Conservation (phyloP, 2,329 filamentous ascomycete species). For the Teratosphaeria pseudoeucalypti region DNA sequence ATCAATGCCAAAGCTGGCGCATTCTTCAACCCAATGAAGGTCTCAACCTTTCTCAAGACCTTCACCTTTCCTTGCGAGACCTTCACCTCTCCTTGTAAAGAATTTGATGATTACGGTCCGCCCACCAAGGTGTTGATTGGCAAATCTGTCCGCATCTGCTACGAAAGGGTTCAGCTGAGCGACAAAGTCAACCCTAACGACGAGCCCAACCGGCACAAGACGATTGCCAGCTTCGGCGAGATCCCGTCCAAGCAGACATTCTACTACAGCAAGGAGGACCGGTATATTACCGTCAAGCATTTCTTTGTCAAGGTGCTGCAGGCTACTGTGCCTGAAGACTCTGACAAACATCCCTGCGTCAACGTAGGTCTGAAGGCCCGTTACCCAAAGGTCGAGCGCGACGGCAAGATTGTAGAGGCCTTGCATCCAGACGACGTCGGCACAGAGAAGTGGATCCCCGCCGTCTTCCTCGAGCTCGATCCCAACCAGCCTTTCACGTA, state of each 20-base stretch:
- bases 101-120: neutral
- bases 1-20: constrained; percentile 52
- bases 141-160: neutral
- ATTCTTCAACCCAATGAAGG: constrained; percentile 39
- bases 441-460: constrained; percentile 1
- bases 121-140: neutral
- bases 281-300: neutral
- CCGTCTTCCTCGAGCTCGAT: neutral
- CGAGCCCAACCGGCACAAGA: constrained; percentile 4
- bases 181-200: neutral
- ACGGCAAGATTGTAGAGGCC: neutral
- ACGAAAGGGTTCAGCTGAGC: neutral
- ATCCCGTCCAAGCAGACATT: neutral
- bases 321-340: neutral
- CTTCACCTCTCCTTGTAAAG: too few species aligned
- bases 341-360: neutral
- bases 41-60: neutral
- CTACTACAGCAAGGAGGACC: neutral
- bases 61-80: neutral
- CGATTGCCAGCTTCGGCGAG: neutral
- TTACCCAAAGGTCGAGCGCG: neutral
- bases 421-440: neutral
- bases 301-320: neutral
- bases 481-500: constrained; percentile 1
- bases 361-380: constrained; percentile 1